Conservation (phyloP, 441 rosid genomes). For the Eruca vesicaria region DNA sequence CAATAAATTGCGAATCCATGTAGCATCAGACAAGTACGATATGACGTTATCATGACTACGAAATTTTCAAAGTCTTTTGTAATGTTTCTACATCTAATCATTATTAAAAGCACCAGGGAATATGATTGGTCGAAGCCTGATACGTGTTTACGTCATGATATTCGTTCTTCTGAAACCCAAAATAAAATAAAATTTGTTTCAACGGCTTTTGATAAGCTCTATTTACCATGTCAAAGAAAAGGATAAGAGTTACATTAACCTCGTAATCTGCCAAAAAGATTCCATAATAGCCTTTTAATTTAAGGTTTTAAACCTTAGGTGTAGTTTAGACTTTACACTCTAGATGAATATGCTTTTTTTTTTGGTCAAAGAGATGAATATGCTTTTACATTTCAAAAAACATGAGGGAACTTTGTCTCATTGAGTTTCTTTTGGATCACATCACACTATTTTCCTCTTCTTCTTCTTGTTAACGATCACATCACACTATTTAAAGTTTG, state of each 20-base stretch:
- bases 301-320: background rate
- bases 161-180: conserved; percentile 29
- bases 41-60: conserved; percentile 30
- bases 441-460: background rate
- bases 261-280: conserved; percentile 29
- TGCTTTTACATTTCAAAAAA: background rate
- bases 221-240: conserved; percentile 6
- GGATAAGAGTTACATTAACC: conserved; percentile 11
- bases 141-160: conserved; percentile 38
- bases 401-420: background rate
- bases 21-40: conserved; percentile 36
- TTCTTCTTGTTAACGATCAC: background rate
- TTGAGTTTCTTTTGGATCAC: background rate
- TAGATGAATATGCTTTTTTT: background rate
- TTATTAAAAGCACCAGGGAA: conserved; percentile 7
- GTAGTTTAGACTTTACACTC: background rate
- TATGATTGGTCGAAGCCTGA: conserved; percentile 28
- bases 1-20: conserved; percentile 30
- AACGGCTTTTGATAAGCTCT: conserved; percentile 29
- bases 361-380: too few species aligned
- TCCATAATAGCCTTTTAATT: conserved; percentile 19
- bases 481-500: background rate
- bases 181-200: background rate
- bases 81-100: conserved; percentile 29
- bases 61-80: conserved; percentile 24